A percentile compares a stretch with the other conserved stretches of the same genome.
phyloP scores from a whole-genome alignment of 805 yeast species.

The Sugiyamaella boreocaroliniensis region DNA sequence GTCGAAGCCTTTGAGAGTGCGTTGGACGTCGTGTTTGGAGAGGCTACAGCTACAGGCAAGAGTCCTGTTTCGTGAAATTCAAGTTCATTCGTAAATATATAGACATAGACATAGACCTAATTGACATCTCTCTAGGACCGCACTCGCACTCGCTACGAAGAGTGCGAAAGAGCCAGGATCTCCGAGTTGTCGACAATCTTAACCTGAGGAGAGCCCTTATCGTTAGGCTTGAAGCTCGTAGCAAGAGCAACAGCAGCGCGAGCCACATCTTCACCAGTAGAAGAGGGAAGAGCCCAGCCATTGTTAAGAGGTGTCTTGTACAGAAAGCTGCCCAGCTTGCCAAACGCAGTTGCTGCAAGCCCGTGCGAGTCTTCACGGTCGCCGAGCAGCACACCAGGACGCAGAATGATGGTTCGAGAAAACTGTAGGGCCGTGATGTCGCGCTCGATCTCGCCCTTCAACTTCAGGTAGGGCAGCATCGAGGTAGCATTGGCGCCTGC shows the following conservation, averaged over 20 bases:
- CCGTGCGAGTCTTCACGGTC: slow-evolving; percentile 37
- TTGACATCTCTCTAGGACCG: too few relatives aligned
- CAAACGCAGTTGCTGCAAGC: background rate
- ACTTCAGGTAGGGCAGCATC: slow-evolving; percentile 49
- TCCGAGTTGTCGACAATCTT: background rate
- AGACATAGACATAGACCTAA: background rate
- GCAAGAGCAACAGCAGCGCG: background rate
- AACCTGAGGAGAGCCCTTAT: background rate
- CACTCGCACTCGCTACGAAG: background rate
- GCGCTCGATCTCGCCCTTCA: slow-evolving; percentile 74
- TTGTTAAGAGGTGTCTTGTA: background rate
- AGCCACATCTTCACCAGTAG: slow-evolving; percentile 5
- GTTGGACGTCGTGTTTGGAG: slow-evolving; percentile 46
- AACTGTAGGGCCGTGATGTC: slow-evolving; percentile 57
- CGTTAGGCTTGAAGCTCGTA: background rate
- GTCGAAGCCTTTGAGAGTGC: slow-evolving; percentile 40
- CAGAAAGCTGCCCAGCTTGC: background rate
- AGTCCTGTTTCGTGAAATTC: background rate
- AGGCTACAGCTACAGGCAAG: slow-evolving; percentile 1
- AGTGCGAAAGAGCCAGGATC: background rate
- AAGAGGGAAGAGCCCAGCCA: background rate
- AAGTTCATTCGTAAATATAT: too few relatives aligned
- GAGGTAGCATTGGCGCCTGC: slow-evolving; percentile 57
- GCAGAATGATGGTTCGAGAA: slow-evolving; percentile 63
- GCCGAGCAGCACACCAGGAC: slow-evolving; percentile 74